Evolutionary conservation across 2,329 filamentous ascomycete species (phyloP).

Genomic region (Calonectria honghensis): DNA sequence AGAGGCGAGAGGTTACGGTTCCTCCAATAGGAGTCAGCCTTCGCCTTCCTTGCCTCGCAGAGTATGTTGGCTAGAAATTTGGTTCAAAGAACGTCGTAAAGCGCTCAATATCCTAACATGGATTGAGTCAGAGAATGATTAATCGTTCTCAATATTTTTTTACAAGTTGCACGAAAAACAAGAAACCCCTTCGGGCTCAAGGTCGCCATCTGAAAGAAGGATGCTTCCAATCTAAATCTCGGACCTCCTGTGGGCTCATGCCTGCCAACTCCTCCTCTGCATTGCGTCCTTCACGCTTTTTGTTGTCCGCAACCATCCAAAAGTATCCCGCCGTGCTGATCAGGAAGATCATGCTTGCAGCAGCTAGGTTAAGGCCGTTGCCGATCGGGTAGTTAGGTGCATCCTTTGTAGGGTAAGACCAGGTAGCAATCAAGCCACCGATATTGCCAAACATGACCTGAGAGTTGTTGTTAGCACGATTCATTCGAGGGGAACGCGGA

Average conservation of each 20-base stretch:
- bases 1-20: too few species aligned
- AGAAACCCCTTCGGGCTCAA: slow-evolving; percentile 11
- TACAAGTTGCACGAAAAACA: background rate
- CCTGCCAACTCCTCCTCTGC: slow-evolving; percentile 75
- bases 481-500: accelerated
- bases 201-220: slow-evolving; percentile 78
- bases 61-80: too few species aligned
- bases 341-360: slow-evolving; percentile 73
- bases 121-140: background rate
- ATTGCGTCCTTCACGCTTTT: slow-evolving; percentile 71
- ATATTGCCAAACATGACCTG: slow-evolving; percentile 62
- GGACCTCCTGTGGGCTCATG: slow-evolving; percentile 70
- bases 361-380: slow-evolving; percentile 78
- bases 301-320: slow-evolving; percentile 80
- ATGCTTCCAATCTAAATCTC: slow-evolving; percentile 81
- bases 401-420: slow-evolving; percentile 78
- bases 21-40: too few species aligned
- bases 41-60: too few species aligned
- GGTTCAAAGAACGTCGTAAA: too few species aligned
- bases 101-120: too few species aligned
- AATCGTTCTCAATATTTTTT: background rate
- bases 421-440: slow-evolving; percentile 80
- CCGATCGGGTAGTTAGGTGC: slow-evolving; percentile 80
- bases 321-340: slow-evolving; percentile 67
- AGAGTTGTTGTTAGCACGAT: slow-evolving; percentile 26